Conservation (phyloP, 2,329 filamentous ascomycete species). For the Scedosporium dehoogii region DNA sequence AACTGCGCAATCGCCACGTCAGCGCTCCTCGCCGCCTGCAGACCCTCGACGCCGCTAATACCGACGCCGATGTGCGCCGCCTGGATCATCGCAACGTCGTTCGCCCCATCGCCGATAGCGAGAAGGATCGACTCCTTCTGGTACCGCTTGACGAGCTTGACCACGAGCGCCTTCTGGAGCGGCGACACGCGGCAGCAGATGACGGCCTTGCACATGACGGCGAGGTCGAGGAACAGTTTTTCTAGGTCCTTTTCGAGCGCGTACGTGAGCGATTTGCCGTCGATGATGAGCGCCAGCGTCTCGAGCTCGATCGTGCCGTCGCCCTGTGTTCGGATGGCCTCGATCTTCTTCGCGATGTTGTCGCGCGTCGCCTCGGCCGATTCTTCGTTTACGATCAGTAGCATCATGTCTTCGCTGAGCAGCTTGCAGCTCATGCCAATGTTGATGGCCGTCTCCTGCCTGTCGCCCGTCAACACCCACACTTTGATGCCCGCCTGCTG, state of each 20-base stretch:
- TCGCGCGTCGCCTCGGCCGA: constrained; percentile 66
- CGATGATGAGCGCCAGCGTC: constrained; percentile 83
- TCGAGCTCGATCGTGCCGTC: constrained; percentile 71
- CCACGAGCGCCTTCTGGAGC: constrained; percentile 91
- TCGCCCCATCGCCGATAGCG: constrained; percentile 93
- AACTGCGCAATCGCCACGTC: constrained; percentile 96
- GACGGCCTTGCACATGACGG: constrained; percentile 95
- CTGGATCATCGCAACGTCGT: constrained; percentile 99
- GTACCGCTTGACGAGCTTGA: constrained; percentile 91
- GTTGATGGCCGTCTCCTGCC: constrained; percentile 98
- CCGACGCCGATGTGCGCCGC: constrained; percentile 95
- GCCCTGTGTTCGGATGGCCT: constrained; percentile 77
- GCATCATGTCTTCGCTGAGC: constrained; percentile 96
- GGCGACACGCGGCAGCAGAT: constrained; percentile 97
- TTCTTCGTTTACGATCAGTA: constrained; percentile 94
- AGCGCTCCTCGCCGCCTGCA: constrained; percentile 90
- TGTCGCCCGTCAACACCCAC: constrained; percentile 94
- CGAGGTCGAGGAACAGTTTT: constrained; percentile 84
- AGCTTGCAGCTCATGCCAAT: constrained; percentile 99
- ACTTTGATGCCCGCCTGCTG: constrained; percentile 97
- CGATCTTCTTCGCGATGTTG: constrained; percentile 87
- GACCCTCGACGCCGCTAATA: constrained; percentile 92
- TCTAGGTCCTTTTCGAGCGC: constrained; percentile 91
- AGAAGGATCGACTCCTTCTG: constrained; percentile 85
- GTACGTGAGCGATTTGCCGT: constrained; percentile 89